Evolutionary conservation across 305 asterid genomes (phyloP).

Genomic region (Fraxinus nigra): DNA sequence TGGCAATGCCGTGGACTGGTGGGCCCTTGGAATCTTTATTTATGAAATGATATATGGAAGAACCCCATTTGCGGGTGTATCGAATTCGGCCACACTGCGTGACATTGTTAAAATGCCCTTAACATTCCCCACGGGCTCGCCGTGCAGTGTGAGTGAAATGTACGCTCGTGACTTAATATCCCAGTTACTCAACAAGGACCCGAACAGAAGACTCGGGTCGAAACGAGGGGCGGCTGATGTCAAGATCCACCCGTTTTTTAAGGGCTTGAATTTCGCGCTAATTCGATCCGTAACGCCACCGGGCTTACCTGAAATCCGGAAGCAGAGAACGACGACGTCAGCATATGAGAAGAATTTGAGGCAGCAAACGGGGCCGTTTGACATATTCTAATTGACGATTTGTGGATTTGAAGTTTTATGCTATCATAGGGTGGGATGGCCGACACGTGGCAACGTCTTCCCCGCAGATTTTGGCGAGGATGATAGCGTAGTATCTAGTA

Average conservation of each 20-base stretch:
- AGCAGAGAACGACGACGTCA: constrained; percentile 35
- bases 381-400: constrained; percentile 35
- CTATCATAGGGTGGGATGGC: background rate
- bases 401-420: background rate
- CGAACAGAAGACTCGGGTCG: constrained; percentile 65
- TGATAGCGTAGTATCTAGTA: constrained; percentile 8
- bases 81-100: constrained; percentile 58
- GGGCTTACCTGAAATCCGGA: constrained; percentile 39
- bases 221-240: constrained; percentile 83
- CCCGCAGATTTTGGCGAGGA: constrained; percentile 16
- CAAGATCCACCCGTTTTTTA: constrained; percentile 78
- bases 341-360: background rate
- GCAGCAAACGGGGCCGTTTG: constrained; percentile 39
- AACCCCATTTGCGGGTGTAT: constrained; percentile 71
- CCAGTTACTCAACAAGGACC: constrained; percentile 63
- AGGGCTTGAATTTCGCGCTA: constrained; percentile 75
- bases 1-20: constrained; percentile 93
- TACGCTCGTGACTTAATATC: constrained; percentile 69
- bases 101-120: constrained; percentile 50
- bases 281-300: constrained; percentile 72
- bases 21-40: constrained; percentile 78
- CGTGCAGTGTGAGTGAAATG: constrained; percentile 36
- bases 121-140: constrained; percentile 46
- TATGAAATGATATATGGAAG: constrained; percentile 86
- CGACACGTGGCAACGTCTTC: background rate